Evolutionary conservation across 1,139 yeast genomes (phyloP).

Genomic region (Diutina rugosa): DNA sequence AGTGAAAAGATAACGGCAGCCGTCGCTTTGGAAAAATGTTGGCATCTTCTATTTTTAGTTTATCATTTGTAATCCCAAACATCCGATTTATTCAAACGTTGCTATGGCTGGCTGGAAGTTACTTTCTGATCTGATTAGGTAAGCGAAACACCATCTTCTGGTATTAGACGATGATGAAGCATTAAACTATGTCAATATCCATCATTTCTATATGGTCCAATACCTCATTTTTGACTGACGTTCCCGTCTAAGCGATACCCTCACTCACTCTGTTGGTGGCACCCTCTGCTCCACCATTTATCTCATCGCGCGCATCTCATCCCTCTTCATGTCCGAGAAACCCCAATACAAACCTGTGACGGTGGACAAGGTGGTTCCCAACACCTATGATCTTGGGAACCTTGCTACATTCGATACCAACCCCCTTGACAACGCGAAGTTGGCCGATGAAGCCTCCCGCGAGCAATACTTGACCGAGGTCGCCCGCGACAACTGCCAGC

Average conservation of each 20-base stretch:
- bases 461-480: conserved; percentile 54
- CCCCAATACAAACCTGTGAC: conserved; percentile 48
- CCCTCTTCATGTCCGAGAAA: not conserved
- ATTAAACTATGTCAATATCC: too few relatives aligned
- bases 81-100: too few relatives aligned
- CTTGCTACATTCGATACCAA: conserved; percentile 77
- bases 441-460: conserved; percentile 32
- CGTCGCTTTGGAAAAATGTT: too few relatives aligned
- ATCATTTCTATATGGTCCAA: too few relatives aligned
- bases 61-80: too few relatives aligned
- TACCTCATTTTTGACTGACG: not conserved
- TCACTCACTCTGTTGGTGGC: not conserved
- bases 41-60: too few relatives aligned
- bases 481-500: conserved; percentile 90
- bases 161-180: too few relatives aligned
- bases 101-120: too few relatives aligned
- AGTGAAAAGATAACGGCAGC: too few relatives aligned
- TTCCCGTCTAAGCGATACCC: not conserved
- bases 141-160: too few relatives aligned
- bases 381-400: conserved; percentile 75
- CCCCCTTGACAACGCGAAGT: conserved; percentile 54
- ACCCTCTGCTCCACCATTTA: not conserved
- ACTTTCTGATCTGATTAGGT: too few relatives aligned
- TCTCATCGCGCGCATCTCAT: conserved; percentile 1
- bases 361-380: conserved; percentile 83